Evolutionary conservation across 345 rosid genomes (phyloP), one percentile per base, ranked within the genome.

Genomic region (Brassica rapa): DNA sequence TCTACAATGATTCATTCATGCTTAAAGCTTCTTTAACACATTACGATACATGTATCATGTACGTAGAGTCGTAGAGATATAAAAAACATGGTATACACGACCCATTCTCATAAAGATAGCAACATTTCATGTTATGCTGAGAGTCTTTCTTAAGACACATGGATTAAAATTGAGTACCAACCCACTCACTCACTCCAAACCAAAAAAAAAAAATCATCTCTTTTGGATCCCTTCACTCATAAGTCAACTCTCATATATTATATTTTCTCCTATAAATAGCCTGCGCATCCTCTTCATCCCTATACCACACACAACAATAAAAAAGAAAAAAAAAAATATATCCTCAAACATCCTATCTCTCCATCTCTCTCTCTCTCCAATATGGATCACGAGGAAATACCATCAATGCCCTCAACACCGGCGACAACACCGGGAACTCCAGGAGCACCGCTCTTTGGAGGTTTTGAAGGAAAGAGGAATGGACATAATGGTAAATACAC

Each of bases 351-450:
- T 59, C 69, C 8, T 8, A 62, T 79, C 32, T 61, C 21, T 66
- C 53, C 56, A 46, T 79, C 68, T 57, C 30, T 62, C 49, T 23
- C 1, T 57, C 4, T 6, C 2, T 6, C 3, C 19, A 9, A 86
- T 8, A 60, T 83, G 87, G 88, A 90, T 61, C 85, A 78, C 12
- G 93, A 86, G 76, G 97, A 89, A 59, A 84, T 78, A 30, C 87
- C 88, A 56, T 90, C 92, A 30, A 87, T 86, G 73, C 92, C 90
- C 71, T 89, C 92, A 53, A 88, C 91, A 2, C 97, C 93, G 63
- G 95, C 82, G 43, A 90, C 95, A 63, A 74, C 96, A 83, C 80
- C 92, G 82, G 43, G 89, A 85, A 76, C 92, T 84, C 27, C 91
- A 89, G 78, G 97, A 87, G 77, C 96, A 83, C 74, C 92, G 72